These are phyloP conservation scores for Lichenothelia convexa DNA, from an alignment of 495 filamentous ascomycete genomes.

Conservation along the genomic window DNA sequence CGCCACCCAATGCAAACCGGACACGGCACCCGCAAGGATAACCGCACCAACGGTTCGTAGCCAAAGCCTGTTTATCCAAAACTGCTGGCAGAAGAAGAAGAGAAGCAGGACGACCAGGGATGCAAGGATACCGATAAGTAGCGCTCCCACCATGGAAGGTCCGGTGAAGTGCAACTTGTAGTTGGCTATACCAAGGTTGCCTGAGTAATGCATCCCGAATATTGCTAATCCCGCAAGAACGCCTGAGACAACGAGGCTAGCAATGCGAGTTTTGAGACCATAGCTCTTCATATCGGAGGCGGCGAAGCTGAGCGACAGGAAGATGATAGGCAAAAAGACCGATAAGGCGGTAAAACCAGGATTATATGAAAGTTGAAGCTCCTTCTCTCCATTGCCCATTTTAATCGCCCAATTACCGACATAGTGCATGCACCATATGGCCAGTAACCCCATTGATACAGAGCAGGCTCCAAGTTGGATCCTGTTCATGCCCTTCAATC, in stretches of 20 bases:
- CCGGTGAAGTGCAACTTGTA: constrained; percentile 42
- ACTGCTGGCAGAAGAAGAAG: constrained; percentile 60
- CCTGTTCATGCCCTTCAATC: constrained; percentile 24
- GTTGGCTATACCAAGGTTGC: constrained; percentile 65
- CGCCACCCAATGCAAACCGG: constrained; percentile 80
- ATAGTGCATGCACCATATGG: constrained; percentile 78
- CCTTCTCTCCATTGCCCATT: constrained; percentile 38
- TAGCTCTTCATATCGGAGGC: constrained; percentile 33
- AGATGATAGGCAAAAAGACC: constrained; percentile 61
- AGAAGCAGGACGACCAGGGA: constrained; percentile 47
- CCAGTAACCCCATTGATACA: constrained; percentile 61
- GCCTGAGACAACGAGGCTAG: constrained; percentile 32
- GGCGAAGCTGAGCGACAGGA: constrained; percentile 54
- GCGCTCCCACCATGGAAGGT: constrained; percentile 46
- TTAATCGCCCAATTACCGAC: constrained; percentile 67
- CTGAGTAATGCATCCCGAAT: constrained; percentile 82
- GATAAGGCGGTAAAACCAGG: constrained; percentile 55
- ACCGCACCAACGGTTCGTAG: constrained; percentile 46
- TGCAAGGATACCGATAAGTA: constrained; percentile 50
- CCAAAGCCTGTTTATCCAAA: constrained; percentile 67
- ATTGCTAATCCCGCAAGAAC: constrained; percentile 51
- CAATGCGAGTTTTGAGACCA: constrained; percentile 26
- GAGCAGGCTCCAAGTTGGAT: constrained; percentile 53
- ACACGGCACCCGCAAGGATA: constrained; percentile 53
- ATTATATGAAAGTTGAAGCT: constrained; percentile 57